Evolutionary conservation across 345 rosid genomes (phyloP).

Genomic region (Melastoma malabathricum): DNA sequence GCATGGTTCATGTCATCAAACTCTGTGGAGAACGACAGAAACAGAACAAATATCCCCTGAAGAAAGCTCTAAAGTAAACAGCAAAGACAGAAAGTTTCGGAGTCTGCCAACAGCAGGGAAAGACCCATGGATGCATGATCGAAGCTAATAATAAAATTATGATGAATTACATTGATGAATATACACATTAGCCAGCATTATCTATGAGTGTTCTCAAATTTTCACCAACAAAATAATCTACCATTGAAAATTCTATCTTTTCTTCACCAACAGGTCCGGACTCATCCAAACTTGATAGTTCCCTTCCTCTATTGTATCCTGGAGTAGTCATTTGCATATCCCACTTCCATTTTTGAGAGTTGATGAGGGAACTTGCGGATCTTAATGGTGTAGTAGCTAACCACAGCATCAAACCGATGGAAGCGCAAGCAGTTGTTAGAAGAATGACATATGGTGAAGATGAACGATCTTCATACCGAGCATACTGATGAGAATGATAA

Average conservation of each 20-base stretch:
- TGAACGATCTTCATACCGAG: slow-evolving; percentile 56
- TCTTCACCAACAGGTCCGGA: slow-evolving; percentile 18
- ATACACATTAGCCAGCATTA: too few species aligned
- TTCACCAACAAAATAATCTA: too few species aligned
- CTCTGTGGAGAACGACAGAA: not conserved
- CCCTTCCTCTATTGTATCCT: slow-evolving; percentile 22
- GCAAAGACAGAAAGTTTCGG: too few species aligned
- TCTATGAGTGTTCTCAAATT: too few species aligned
- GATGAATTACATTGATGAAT: too few species aligned
- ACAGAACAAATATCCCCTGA: not conserved
- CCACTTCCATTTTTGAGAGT: slow-evolving; percentile 45
- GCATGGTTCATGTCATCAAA: slow-evolving; percentile 6
- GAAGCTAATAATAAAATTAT: too few species aligned
- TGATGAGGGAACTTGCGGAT: slow-evolving; percentile 43
- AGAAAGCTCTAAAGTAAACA: not conserved
- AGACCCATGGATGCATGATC: too few species aligned
- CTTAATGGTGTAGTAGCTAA: slow-evolving; percentile 76
- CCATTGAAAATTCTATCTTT: slow-evolving; percentile 2
- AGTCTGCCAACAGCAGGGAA: too few species aligned
- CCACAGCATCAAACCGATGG: slow-evolving; percentile 83
- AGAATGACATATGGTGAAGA: slow-evolving; percentile 42
- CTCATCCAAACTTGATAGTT: slow-evolving; percentile 25
- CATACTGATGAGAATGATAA: slow-evolving; percentile 55
- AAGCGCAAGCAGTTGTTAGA: slow-evolving; percentile 47
- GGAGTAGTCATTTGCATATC: slow-evolving; percentile 26